These are phyloP conservation scores for Gracilaria caudata DNA, from an alignment of 23 red algal genomes.

Conservation along the genomic window DNA sequence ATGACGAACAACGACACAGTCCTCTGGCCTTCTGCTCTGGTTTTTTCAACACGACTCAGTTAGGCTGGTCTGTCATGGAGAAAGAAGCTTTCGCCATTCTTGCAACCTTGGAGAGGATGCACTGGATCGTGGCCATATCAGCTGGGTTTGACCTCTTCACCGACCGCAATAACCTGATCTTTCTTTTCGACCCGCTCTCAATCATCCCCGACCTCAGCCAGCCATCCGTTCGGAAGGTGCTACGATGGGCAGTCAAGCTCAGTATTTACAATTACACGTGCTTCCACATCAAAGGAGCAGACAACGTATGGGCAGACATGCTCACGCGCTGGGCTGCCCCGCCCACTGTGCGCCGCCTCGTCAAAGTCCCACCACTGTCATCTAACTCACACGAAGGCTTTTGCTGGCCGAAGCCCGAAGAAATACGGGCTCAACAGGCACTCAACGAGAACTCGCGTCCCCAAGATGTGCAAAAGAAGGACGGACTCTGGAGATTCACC, in stretches of 20 bases:
- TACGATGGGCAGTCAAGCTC: not conserved
- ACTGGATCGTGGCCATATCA: not conserved
- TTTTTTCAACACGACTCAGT: not conserved
- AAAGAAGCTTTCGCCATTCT: constrained; percentile 9
- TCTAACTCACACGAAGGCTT: too few species aligned
- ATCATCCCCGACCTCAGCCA: not conserved
- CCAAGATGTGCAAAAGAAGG: not conserved
- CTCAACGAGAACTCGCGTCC: not conserved
- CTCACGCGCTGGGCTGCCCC: too few species aligned
- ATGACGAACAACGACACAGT: not conserved
- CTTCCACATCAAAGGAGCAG: not conserved
- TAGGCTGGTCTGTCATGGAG: not conserved
- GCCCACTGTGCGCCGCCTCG: too few species aligned
- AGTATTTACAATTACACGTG: not conserved
- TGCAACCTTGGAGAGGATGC: not conserved
- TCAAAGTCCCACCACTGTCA: too few species aligned
- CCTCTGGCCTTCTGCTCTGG: constrained; percentile 10
- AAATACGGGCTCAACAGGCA: not conserved
- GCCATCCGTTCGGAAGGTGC: not conserved
- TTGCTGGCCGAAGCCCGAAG: not conserved
- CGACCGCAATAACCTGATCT: constrained; percentile 27
- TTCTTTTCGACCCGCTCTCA: constrained; percentile 6
- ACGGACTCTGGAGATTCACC: not conserved
- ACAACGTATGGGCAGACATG: too few species aligned
- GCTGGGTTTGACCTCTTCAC: constrained; percentile 4